These are phyloP conservation scores for Boechera divaricarpa DNA, from an alignment of 345 rosid genomes.

Conservation along the genomic window DNA sequence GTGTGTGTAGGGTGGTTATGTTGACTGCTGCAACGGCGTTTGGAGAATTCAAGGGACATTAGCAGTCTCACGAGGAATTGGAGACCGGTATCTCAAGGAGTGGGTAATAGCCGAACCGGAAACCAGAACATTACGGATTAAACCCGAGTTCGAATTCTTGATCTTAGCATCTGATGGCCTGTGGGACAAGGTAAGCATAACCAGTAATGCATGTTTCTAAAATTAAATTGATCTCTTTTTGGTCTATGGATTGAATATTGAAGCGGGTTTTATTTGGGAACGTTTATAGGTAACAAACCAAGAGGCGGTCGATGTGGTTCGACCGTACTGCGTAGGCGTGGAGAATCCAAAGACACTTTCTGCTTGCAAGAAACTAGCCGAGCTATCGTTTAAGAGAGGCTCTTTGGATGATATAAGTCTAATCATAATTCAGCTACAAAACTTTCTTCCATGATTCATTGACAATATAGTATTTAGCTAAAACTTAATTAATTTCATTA, in stretches of 20 bases:
- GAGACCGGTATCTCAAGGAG: conserved; percentile 70
- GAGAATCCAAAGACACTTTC: conserved; percentile 52
- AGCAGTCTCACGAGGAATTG: conserved; percentile 88
- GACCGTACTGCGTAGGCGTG: conserved; percentile 52
- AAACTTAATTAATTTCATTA: conserved; percentile 24
- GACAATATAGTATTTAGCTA: conserved; percentile 23
- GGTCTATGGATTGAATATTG: conserved; percentile 15
- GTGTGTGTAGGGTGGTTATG: conserved; percentile 63
- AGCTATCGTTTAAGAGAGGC: conserved; percentile 76
- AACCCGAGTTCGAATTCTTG: conserved; percentile 71
- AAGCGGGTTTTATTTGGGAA: not conserved
- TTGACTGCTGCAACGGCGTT: conserved; percentile 69
- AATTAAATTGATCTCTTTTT: not conserved
- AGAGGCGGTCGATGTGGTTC: conserved; percentile 83
- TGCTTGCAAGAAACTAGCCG: conserved; percentile 82
- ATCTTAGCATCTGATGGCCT: conserved; percentile 95
- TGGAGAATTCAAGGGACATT: conserved; percentile 94
- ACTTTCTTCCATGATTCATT: conserved; percentile 41
- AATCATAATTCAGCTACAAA: conserved; percentile 65
- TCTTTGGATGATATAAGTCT: conserved; percentile 77
- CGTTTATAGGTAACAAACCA: conserved; percentile 74
- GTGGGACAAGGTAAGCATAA: conserved; percentile 82
- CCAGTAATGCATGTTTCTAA: not conserved
- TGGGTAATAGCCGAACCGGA: conserved; percentile 97
- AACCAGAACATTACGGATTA: conserved; percentile 55